Percentiles rank a stretch among this genome's conserved stretches.
These are phyloP conservation scores for Entomortierella lignicola DNA, from an alignment of 192 early-diverging fungal species.

Conservation along the genomic window DNA sequence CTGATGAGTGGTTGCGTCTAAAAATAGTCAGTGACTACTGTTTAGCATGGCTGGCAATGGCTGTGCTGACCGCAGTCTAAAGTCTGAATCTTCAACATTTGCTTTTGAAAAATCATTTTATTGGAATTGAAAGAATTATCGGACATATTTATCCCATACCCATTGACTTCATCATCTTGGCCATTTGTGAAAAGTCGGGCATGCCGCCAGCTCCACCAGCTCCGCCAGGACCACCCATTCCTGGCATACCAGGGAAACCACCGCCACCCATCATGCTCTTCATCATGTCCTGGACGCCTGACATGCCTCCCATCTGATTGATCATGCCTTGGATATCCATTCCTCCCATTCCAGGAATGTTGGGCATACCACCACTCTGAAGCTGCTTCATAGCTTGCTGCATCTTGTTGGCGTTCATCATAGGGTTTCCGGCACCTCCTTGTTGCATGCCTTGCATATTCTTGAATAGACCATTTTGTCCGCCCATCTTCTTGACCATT, in stretches of 20 bases:
- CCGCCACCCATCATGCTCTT: constrained; percentile 36
- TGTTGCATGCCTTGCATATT: constrained; percentile 61
- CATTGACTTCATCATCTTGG: constrained; percentile 84
- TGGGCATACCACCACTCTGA: constrained; percentile 55
- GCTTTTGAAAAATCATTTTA: background rate
- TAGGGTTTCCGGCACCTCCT: constrained; percentile 32
- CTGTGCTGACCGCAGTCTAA: no score
- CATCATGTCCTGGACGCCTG: constrained; percentile 85
- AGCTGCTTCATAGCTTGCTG: constrained; percentile 48
- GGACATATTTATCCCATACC: constrained; percentile 48
- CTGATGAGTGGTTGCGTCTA: background rate
- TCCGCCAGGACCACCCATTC: constrained; percentile 18
- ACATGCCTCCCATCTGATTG: constrained; percentile 74
- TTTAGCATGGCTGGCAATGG: no score
- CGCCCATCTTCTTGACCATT: constrained; percentile 94
- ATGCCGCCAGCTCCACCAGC: constrained; percentile 57
- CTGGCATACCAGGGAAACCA: constrained; percentile 29
- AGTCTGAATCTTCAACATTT: background rate
- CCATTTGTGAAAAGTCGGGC: constrained; percentile 75
- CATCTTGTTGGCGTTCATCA: constrained; percentile 39
- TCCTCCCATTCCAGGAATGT: constrained; percentile 65
- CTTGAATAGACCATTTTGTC: constrained; percentile 85
- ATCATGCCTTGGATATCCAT: constrained; percentile 74
- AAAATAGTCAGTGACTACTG: background rate
- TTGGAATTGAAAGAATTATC: no score